Evolutionary conservation across 257 asterid species (phyloP).

Genomic region (Oldenlandia corymbosa): DNA sequence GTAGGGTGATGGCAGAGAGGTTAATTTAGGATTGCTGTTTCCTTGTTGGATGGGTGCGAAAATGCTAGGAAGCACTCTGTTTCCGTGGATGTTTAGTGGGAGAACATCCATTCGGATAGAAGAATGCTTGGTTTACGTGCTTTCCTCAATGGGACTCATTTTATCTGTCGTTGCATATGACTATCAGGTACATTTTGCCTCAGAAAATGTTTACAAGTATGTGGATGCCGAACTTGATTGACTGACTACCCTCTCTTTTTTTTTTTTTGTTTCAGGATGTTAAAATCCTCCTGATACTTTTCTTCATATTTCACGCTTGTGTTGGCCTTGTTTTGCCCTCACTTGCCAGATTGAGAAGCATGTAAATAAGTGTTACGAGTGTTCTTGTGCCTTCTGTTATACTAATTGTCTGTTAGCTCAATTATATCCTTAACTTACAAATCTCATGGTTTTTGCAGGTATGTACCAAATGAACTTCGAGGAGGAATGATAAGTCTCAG

Average conservation of each 20-base stretch:
- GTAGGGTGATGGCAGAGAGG: slow-evolving; percentile 96
- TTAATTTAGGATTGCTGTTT: slow-evolving; percentile 69
- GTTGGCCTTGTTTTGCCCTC: slow-evolving; percentile 74
- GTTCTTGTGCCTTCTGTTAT: neutral
- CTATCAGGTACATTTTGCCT: slow-evolving; percentile 61
- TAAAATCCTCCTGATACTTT: slow-evolving; percentile 58
- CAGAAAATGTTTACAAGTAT: neutral
- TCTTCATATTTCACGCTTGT: slow-evolving; percentile 71
- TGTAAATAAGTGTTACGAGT: slow-evolving; percentile 35
- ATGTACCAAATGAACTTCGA: slow-evolving; percentile 87
- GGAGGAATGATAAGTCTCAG: slow-evolving; percentile 90
- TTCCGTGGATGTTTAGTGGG: slow-evolving; percentile 69
- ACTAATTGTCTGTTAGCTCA: neutral
- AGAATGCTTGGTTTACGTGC: slow-evolving; percentile 55
- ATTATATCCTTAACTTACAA: slow-evolving; percentile 4
- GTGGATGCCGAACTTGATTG: slow-evolving; percentile 4
- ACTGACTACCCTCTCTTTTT: neutral
- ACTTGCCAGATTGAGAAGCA: slow-evolving; percentile 89
- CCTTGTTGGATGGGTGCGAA: slow-evolving; percentile 86
- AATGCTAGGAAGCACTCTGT: slow-evolving; percentile 91
- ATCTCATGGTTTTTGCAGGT: slow-evolving; percentile 40
- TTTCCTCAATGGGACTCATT: slow-evolving; percentile 54
- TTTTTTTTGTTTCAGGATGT: slow-evolving; percentile 54
- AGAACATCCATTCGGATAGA: slow-evolving; percentile 59
- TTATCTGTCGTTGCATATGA: slow-evolving; percentile 69